phyloP scores from a whole-genome alignment of 352 stramenopile species.

The Phytophthora constricta region DNA sequence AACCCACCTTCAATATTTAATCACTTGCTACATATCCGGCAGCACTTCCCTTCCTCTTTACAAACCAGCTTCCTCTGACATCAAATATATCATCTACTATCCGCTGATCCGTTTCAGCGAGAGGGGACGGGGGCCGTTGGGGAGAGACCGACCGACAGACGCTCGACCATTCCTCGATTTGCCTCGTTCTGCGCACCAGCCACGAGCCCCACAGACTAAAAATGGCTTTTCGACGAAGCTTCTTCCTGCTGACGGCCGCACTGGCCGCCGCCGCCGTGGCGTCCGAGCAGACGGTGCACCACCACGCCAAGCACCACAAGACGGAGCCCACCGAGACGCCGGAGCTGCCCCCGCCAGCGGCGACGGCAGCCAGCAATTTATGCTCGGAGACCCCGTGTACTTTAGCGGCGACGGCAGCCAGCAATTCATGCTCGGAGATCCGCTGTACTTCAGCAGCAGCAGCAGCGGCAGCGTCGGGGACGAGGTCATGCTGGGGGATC shows the following conservation, averaged over 20 bases:
- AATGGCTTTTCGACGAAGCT: constrained; percentile 40
- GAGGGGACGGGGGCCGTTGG: neutral
- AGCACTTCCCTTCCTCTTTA: too few species aligned
- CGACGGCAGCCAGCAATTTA: neutral
- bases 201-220: neutral
- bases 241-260: constrained; percentile 38
- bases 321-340: constrained; percentile 7
- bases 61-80: too few species aligned
- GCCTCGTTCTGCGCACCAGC: constrained; percentile 1
- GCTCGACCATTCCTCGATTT: constrained; percentile 35
- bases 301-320: constrained; percentile 29
- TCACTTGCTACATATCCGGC: too few species aligned
- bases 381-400: neutral
- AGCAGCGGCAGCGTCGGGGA: constrained; percentile 18
- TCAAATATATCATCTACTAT: constrained; percentile 4
- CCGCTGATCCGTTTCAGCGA: constrained; percentile 10
- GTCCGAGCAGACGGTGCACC: constrained; percentile 28
- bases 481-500: constrained; percentile 14
- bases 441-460: constrained; percentile 12
- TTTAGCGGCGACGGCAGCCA: neutral
- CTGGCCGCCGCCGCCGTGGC: constrained; percentile 27
- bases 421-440: neutral
- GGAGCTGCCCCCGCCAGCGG: neutral
- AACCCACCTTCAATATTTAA: constrained; percentile 18
- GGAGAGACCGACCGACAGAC: constrained; percentile 12